Percentiles rank a stretch among this genome's conserved stretches.
phyloP scores from a whole-genome alignment of 2,329 filamentous ascomycete species.

The Pseudofabraea citricarpa region DNA sequence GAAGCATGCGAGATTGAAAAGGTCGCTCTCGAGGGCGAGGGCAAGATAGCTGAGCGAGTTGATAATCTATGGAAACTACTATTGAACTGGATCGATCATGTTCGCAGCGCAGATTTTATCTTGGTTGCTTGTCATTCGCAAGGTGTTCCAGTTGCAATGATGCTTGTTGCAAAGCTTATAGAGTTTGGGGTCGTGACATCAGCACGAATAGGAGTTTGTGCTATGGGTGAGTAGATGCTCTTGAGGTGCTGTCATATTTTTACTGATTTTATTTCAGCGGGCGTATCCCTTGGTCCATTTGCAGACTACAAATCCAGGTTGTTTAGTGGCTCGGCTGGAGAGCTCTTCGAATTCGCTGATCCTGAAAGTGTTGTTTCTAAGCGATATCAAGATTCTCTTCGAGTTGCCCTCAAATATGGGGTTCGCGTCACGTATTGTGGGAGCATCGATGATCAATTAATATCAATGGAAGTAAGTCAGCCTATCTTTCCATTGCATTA shows the following conservation, averaged over 20 bases:
- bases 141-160: slow-evolving; percentile 88
- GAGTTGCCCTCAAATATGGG: slow-evolving; percentile 70
- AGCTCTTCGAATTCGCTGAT: slow-evolving; percentile 90
- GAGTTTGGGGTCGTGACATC: slow-evolving; percentile 78
- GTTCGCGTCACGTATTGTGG: slow-evolving; percentile 83
- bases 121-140: slow-evolving; percentile 93
- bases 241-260: background rate
- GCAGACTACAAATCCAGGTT: slow-evolving; percentile 86
- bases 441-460: slow-evolving; percentile 94
- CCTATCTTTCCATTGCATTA: too few species aligned
- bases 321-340: slow-evolving; percentile 84
- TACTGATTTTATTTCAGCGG: slow-evolving; percentile 54
- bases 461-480: slow-evolving; percentile 72
- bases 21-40: slow-evolving; percentile 90
- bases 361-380: slow-evolving; percentile 77
- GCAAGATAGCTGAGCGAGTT: slow-evolving; percentile 83
- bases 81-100: slow-evolving; percentile 89
- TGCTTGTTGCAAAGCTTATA: slow-evolving; percentile 89
- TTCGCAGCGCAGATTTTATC: slow-evolving; percentile 83
- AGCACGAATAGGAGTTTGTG: slow-evolving; percentile 79
- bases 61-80: slow-evolving; percentile 92
- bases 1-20: slow-evolving; percentile 82
- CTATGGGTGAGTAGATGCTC: slow-evolving; percentile 46
- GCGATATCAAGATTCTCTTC: slow-evolving; percentile 72
- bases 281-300: slow-evolving; percentile 90